These are phyloP conservation scores for Hypoxylon sp. DNA, from an alignment of 2,329 filamentous ascomycete species.

Conservation along the genomic window DNA sequence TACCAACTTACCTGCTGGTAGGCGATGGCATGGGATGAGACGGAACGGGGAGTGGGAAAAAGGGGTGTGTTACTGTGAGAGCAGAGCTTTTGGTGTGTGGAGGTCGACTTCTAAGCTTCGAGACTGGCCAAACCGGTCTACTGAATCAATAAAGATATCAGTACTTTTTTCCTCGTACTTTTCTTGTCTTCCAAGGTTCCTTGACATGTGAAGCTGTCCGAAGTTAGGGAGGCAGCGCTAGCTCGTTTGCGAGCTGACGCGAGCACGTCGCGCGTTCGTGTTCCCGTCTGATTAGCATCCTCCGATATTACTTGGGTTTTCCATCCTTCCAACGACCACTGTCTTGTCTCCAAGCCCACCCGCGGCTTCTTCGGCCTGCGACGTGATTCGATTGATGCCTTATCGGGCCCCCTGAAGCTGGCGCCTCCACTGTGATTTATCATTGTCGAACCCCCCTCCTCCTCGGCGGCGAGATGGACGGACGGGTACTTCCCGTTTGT, in stretches of 20 bases:
- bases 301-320: neutral
- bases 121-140: constrained; percentile 18
- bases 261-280: too few relatives aligned
- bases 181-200: neutral
- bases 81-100: constrained; percentile 9
- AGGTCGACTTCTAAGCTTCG: constrained; percentile 11
- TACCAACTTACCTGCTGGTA: constrained; percentile 1
- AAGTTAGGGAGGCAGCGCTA: neutral
- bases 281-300: neutral
- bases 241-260: neutral
- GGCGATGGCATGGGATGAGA: constrained; percentile 2
- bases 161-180: constrained; percentile 14
- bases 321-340: neutral
- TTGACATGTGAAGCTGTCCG: neutral
- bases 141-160: constrained; percentile 25
- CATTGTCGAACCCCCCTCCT: neutral
- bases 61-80: neutral
- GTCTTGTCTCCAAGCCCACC: neutral
- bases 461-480: too few relatives aligned
- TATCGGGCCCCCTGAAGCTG: neutral
- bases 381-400: neutral
- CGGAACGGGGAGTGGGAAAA: constrained; percentile 6
- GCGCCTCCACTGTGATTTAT: neutral
- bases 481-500: neutral
- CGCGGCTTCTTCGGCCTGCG: neutral